Evolutionary conservation across 2,329 filamentous ascomycete species (phyloP).

Genomic region (Cercospora beticola): DNA sequence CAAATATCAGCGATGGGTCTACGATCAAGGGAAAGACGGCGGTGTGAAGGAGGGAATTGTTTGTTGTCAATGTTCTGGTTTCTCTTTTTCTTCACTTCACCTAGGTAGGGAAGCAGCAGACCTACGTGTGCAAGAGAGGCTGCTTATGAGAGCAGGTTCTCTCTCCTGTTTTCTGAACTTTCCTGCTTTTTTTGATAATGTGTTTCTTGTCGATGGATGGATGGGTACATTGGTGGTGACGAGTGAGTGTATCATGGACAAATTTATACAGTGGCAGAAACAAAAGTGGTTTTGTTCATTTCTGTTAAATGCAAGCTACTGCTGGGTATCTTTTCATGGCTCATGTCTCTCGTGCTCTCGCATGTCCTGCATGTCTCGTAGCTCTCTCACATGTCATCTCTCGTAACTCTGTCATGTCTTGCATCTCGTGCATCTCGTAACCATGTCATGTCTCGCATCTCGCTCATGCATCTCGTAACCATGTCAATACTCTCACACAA

Average conservation of each 20-base stretch:
- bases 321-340: not conserved
- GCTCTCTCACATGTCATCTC: not conserved
- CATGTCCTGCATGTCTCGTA: not conserved
- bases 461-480: not conserved
- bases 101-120: constrained; percentile 1
- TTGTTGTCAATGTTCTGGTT: not conserved
- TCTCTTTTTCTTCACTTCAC: not conserved
- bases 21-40: not conserved
- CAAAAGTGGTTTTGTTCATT: not conserved
- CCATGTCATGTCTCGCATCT: not conserved
- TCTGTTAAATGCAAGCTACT: not conserved
- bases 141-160: not conserved
- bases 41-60: not conserved
- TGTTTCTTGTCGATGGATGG: not conserved
- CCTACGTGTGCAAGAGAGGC: not conserved
- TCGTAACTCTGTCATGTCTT: not conserved
- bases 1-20: not conserved
- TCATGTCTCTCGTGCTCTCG: not conserved
- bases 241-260: not conserved
- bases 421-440: not conserved
- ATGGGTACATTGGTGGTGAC: not conserved
- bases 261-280: not conserved
- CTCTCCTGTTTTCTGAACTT: not conserved
- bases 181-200: not conserved
- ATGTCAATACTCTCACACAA: not conserved